A percentile compares a stretch with the other conserved stretches of the same genome.
Evolutionary conservation across 306 rosid genomes (phyloP).

Genomic region (Inga oerstediana): DNA sequence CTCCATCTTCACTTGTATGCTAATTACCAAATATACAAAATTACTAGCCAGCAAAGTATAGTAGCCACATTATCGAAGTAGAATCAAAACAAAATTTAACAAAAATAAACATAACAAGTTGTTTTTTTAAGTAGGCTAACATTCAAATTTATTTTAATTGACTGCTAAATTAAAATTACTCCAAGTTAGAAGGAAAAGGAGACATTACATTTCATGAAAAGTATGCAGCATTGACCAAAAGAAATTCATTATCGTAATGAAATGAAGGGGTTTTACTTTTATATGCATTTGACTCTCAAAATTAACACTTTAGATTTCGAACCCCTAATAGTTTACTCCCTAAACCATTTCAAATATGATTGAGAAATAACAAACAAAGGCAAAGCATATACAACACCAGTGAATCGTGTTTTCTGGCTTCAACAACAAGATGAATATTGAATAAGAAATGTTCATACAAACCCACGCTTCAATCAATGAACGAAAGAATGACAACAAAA

Average conservation of each 20-base stretch:
- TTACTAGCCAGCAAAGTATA: constrained; percentile 4
- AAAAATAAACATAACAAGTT: background rate
- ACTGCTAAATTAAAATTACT: background rate
- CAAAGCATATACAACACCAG: background rate
- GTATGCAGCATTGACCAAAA: too few relatives aligned
- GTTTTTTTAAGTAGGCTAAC: background rate
- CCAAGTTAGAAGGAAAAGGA: background rate
- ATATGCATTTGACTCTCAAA: too few relatives aligned
- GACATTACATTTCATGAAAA: background rate
- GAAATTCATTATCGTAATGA: too few relatives aligned
- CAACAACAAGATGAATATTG: background rate
- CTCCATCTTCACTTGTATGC: background rate
- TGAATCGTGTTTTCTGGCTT: background rate
- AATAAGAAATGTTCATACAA: background rate
- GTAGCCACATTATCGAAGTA: background rate
- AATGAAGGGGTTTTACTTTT: too few relatives aligned
- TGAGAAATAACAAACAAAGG: too few relatives aligned
- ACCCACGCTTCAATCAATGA: background rate
- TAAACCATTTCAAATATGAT: too few relatives aligned
- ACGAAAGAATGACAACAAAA: background rate
- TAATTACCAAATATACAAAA: background rate
- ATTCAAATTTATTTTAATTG: background rate
- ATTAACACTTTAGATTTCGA: too few relatives aligned
- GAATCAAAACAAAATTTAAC: background rate
- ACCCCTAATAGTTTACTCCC: too few relatives aligned